Conservation (phyloP, 495 filamentous ascomycete species). For the Aspergillus wentii region DNA sequence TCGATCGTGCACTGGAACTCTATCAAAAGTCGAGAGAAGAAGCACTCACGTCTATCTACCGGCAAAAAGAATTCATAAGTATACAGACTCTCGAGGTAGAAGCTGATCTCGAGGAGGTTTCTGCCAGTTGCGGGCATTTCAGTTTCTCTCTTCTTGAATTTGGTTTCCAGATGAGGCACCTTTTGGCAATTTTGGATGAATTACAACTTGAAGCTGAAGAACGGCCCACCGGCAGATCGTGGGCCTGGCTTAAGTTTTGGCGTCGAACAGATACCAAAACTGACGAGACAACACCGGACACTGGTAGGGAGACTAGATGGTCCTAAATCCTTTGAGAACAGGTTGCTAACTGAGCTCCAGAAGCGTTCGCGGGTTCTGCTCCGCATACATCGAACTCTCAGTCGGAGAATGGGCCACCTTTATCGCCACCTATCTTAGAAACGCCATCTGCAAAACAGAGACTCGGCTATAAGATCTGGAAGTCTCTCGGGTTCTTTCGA, state of each 20-base stretch:
- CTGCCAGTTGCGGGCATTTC: slow-evolving; percentile 93
- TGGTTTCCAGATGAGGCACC: slow-evolving; percentile 79
- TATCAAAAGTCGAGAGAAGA: slow-evolving; percentile 70
- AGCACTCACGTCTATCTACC: slow-evolving; percentile 74
- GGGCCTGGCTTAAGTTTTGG: slow-evolving; percentile 90
- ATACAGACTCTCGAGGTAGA: slow-evolving; percentile 64
- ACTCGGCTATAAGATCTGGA: slow-evolving; percentile 54
- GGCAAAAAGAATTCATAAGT: slow-evolving; percentile 62
- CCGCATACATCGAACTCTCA: too few relatives aligned
- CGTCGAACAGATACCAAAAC: slow-evolving; percentile 18
- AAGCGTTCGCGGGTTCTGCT: too few relatives aligned
- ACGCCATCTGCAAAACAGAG: slow-evolving; percentile 22
- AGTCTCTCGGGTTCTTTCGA: slow-evolving; percentile 51
- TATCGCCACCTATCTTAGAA: neutral
- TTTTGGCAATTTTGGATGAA: slow-evolving; percentile 80
- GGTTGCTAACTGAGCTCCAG: slow-evolving; percentile 4
- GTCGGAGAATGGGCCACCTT: too few relatives aligned
- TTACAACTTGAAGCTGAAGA: slow-evolving; percentile 64
- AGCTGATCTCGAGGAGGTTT: slow-evolving; percentile 93
- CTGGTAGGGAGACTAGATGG: slow-evolving; percentile 7
- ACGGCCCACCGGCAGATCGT: slow-evolving; percentile 54
- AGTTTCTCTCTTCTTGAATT: slow-evolving; percentile 84
- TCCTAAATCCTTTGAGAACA: too few relatives aligned
- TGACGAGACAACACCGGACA: too few relatives aligned
- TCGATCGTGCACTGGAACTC: slow-evolving; percentile 71